phyloP scores from a whole-genome alignment of 2,329 filamentous ascomycete species.

The Hypoxylon sp. region DNA sequence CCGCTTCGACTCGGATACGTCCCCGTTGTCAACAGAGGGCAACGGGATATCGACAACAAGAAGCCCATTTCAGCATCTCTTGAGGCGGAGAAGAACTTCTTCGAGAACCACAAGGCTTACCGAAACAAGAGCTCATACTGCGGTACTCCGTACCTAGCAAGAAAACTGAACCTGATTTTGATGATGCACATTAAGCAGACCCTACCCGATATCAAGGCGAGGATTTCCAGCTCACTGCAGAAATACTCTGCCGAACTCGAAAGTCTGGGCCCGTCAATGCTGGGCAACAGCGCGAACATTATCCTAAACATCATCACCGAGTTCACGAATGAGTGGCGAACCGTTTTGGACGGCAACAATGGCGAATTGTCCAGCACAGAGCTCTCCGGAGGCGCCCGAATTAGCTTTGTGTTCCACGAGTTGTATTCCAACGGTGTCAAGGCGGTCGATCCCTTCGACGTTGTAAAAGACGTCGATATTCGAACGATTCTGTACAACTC shows the following conservation, averaged over 20 bases:
- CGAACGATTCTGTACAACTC: constrained; percentile 98
- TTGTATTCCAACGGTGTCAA: constrained; percentile 98
- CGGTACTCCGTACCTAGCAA: constrained; percentile 94
- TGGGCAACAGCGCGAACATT: constrained; percentile 96
- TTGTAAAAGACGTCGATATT: constrained; percentile 97
- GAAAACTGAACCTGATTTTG: constrained; percentile 97
- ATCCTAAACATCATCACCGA: constrained; percentile 99
- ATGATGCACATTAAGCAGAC: constrained; percentile 99
- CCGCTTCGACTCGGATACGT: constrained; percentile 95
- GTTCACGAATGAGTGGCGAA: constrained; percentile 97
- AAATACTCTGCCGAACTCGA: constrained; percentile 89
- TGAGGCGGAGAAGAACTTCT: constrained; percentile 95
- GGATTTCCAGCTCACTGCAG: constrained; percentile 91
- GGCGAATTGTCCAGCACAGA: constrained; percentile 94
- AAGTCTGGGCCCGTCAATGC: constrained; percentile 89
- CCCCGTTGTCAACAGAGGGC: constrained; percentile 96
- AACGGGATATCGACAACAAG: constrained; percentile 98
- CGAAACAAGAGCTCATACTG: constrained; percentile 99
- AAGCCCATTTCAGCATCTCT: constrained; percentile 91
- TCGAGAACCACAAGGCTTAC: constrained; percentile 98
- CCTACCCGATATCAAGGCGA: constrained; percentile 96
- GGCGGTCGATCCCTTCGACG: constrained; percentile 96
- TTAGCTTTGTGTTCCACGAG: constrained; percentile 99
- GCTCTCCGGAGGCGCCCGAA: constrained; percentile 95
- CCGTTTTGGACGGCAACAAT: constrained; percentile 95